Percentiles rank a stretch among this genome's conserved stretches.
Conservation (phyloP, 371 early-diverging fungal species). For the Globomyces sp. region DNA sequence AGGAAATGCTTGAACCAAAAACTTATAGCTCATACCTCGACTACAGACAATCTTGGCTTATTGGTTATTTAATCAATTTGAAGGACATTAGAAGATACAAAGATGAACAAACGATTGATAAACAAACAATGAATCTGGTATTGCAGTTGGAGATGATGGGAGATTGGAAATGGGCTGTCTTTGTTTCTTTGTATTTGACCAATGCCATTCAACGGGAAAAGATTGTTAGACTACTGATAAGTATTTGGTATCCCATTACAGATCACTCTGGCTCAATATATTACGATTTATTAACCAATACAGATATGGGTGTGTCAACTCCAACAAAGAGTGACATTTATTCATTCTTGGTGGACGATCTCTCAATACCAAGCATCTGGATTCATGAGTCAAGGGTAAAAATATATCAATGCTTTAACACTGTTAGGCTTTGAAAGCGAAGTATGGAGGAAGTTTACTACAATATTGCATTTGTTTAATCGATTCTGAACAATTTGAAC, state of each 20-base stretch:
- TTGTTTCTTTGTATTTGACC: conserved; percentile 52
- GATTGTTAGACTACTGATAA: conserved; percentile 29
- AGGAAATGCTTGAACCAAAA: conserved; percentile 52
- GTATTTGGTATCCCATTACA: conserved; percentile 29
- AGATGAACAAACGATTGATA: conserved; percentile 31
- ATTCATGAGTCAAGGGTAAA: conserved; percentile 59
- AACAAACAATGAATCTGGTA: conserved; percentile 51
- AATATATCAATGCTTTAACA: not conserved
- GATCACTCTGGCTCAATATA: conserved; percentile 26
- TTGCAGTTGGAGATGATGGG: conserved; percentile 64
- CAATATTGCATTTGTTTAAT: conserved; percentile 54
- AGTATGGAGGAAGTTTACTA: conserved; percentile 51
- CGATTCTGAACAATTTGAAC: conserved; percentile 39
- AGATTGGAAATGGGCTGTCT: conserved; percentile 72
- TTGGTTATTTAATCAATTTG: conserved; percentile 58
- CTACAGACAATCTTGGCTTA: conserved; percentile 58
- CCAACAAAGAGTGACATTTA: conserved; percentile 30
- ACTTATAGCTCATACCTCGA: conserved; percentile 53
- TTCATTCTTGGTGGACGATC: conserved; percentile 49
- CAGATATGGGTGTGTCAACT: conserved; percentile 23
- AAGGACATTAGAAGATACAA: conserved; percentile 47
- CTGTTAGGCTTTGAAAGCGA: conserved; percentile 52
- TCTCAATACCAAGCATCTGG: conserved; percentile 59
- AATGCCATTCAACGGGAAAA: conserved; percentile 25
- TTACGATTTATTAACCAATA: not conserved